Conservation (phyloP, 371 early-diverging fungal species). For the Syncephalastrum racemosum region DNA sequence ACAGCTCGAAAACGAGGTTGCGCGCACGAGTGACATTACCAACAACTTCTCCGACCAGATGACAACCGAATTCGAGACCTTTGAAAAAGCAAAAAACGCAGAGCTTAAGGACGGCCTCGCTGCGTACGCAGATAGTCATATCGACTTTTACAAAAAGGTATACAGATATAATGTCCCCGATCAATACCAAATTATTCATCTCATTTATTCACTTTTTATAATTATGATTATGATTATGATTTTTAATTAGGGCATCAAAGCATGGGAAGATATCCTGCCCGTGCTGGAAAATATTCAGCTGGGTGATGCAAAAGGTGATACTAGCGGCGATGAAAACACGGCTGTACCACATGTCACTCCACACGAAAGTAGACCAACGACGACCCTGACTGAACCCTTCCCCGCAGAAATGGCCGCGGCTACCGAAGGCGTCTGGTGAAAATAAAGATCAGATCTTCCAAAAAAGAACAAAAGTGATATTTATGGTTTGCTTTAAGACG, state of each 20-base stretch:
- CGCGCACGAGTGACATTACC: conserved; percentile 65
- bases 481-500: too few relatives aligned
- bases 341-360: too few relatives aligned
- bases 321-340: too few relatives aligned
- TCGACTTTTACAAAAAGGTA: conserved; percentile 65
- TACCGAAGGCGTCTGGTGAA: too few relatives aligned
- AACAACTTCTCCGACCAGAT: conserved; percentile 78
- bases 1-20: conserved; percentile 79
- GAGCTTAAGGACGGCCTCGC: conserved; percentile 79
- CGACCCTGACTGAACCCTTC: too few relatives aligned
- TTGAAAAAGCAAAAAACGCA: conserved; percentile 69
- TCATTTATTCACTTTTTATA: too few relatives aligned
- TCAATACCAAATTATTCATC: too few relatives aligned
- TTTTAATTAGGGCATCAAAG: conserved; percentile 8
- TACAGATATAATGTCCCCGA: conserved; percentile 4
- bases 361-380: too few relatives aligned
- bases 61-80: conserved; percentile 78
- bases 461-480: too few relatives aligned
- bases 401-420: too few relatives aligned
- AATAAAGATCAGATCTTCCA: too few relatives aligned
- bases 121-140: conserved; percentile 75
- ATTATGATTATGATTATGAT: too few relatives aligned
- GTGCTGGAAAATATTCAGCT: conserved; percentile 13
- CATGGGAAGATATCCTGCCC: conserved; percentile 20
- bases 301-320: conserved; percentile 11